A percentile compares a stretch with the other conserved stretches of the same genome.
Evolutionary conservation across 2,329 filamentous ascomycete genomes (phyloP).

Genomic region (Sporothrix variecibatus): DNA sequence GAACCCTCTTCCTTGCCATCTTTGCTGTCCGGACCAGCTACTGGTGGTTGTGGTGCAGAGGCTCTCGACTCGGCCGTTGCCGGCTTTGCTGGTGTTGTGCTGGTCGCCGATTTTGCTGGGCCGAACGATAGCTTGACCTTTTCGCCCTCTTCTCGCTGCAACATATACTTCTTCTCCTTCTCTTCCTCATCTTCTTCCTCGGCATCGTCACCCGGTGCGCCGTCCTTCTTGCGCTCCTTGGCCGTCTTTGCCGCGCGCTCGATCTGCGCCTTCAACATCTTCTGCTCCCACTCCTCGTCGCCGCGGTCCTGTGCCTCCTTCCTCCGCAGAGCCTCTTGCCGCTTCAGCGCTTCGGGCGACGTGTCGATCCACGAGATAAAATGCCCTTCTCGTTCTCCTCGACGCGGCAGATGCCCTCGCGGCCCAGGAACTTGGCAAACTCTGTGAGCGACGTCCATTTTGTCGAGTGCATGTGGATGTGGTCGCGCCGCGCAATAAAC

Average conservation of each 20-base stretch:
- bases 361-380: constrained; percentile 91
- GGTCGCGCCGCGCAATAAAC: constrained; percentile 77
- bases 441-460: constrained; percentile 86
- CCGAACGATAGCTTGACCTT: constrained; percentile 74
- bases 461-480: constrained; percentile 92
- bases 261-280: constrained; percentile 81
- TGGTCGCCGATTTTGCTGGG: constrained; percentile 29
- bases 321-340: constrained; percentile 77
- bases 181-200: constrained; percentile 45
- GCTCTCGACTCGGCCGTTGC: neutral
- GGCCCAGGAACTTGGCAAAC: constrained; percentile 82
- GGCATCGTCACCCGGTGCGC: constrained; percentile 45
- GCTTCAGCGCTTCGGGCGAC: constrained; percentile 77
- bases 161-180: constrained; percentile 46
- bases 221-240: constrained; percentile 50
- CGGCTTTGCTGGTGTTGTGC: constrained; percentile 22
- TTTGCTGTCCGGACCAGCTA: neutral
- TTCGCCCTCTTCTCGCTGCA: constrained; percentile 69
- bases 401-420: constrained; percentile 84
- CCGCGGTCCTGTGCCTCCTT: constrained; percentile 87
- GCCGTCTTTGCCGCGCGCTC: constrained; percentile 67
- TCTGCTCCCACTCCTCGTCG: constrained; percentile 86
- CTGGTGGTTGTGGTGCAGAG: neutral
- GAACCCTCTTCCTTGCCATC: neutral
- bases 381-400: constrained; percentile 87